Conservation (phyloP, 2,329 filamentous ascomycete genomes). For the Paracorniculantispora psalliotae region DNA sequence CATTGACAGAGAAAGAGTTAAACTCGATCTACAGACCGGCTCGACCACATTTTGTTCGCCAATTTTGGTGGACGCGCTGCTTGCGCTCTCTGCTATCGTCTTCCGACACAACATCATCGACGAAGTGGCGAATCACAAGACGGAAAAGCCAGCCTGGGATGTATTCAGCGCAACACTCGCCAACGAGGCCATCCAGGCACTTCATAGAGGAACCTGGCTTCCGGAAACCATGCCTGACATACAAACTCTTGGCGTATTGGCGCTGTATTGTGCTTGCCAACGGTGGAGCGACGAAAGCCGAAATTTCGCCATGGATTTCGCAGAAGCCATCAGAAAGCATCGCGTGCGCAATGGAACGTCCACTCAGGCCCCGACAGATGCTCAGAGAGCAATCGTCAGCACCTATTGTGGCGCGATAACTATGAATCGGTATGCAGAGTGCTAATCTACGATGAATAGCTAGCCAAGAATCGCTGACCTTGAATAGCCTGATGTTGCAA, state of each 20-base stretch:
- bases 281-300: not conserved
- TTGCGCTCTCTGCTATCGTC: not conserved
- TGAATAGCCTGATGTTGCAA: not conserved
- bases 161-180: not conserved
- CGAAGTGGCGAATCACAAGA: not conserved
- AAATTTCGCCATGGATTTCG: not conserved
- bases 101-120: not conserved
- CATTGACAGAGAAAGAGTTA: not conserved
- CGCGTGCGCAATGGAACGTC: not conserved
- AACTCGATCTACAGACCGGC: not conserved
- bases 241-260: constrained; percentile 2
- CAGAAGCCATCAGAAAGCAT: not conserved
- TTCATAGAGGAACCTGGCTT: not conserved
- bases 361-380: not conserved
- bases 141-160: not conserved
- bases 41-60: not conserved
- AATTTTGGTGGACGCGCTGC: not conserved
- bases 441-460: too few species aligned
- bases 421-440: not conserved
- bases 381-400: not conserved
- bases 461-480: not conserved
- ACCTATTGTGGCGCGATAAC: constrained; percentile 8
- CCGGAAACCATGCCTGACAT: not conserved
- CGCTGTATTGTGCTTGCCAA: not conserved
- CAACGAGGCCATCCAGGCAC: not conserved